Evolutionary conservation across 108 stramenopile species (phyloP).

Genomic region (Cyclostephanos tholiformis): DNA sequence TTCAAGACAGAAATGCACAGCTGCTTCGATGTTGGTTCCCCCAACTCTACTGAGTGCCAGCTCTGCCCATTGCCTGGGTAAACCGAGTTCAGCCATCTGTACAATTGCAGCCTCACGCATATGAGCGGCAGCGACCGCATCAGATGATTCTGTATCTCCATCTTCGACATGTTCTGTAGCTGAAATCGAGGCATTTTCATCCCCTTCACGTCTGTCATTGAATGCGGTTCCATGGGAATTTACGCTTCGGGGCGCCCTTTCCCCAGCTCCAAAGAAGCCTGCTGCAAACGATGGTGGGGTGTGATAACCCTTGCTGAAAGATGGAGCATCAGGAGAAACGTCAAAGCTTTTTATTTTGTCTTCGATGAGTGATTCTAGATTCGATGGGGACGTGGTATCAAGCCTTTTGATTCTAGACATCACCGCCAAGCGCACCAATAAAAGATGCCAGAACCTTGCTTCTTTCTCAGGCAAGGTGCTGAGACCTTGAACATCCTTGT

Average conservation of each 20-base stretch:
- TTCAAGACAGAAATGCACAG: conserved; percentile 95
- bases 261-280: conserved; percentile 28
- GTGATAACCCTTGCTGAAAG: conserved; percentile 4
- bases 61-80: conserved; percentile 86
- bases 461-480: conserved; percentile 34
- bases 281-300: conserved; percentile 27
- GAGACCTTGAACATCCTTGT: not conserved
- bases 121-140: conserved; percentile 60
- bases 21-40: conserved; percentile 91
- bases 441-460: conserved; percentile 42
- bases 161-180: conserved; percentile 26
- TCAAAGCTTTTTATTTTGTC: conserved; percentile 3
- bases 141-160: conserved; percentile 29
- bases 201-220: conserved; percentile 42
- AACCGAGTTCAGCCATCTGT: conserved; percentile 88
- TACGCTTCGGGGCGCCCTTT: conserved; percentile 10
- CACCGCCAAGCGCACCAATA: conserved; percentile 24
- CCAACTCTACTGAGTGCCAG: conserved; percentile 87
- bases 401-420: conserved; percentile 18
- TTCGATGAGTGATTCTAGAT: conserved; percentile 22
- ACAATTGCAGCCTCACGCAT: conserved; percentile 83
- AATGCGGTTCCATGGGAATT: conserved; percentile 3
- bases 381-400: conserved; percentile 3
- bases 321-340: conserved; percentile 7
- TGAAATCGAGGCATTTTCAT: conserved; percentile 59